Percentiles rank a stretch among this genome's conserved stretches.
phyloP scores from a whole-genome alignment of 257 asterid genomes.

The Catharanthus roseus region DNA sequence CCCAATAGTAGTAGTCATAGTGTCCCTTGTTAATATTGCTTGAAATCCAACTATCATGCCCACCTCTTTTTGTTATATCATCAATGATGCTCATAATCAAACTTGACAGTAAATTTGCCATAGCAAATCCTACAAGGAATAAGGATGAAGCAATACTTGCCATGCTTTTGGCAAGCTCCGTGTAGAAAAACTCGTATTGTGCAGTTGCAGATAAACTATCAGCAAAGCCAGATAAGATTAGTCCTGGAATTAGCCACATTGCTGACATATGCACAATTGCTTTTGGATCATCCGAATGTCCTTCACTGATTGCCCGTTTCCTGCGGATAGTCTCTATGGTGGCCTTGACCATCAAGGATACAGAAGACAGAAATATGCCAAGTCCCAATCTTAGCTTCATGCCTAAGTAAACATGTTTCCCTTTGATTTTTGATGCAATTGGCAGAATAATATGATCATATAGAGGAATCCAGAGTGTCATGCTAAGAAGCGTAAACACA shows the following conservation, averaged over 20 bases:
- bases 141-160: slow-evolving; percentile 58
- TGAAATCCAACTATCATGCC: slow-evolving; percentile 59
- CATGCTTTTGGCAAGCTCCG: slow-evolving; percentile 65
- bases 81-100: slow-evolving; percentile 38
- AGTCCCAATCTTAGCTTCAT: slow-evolving; percentile 60
- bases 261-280: slow-evolving; percentile 41
- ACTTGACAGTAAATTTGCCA: slow-evolving; percentile 53
- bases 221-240: slow-evolving; percentile 50
- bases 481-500: slow-evolving; percentile 34
- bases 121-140: slow-evolving; percentile 29
- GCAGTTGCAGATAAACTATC: slow-evolving; percentile 50
- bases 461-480: slow-evolving; percentile 45
- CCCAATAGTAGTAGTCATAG: too few species aligned
- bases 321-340: slow-evolving; percentile 50
- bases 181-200: slow-evolving; percentile 58
- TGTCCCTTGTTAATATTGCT: slow-evolving; percentile 51
- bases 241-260: slow-evolving; percentile 63
- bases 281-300: slow-evolving; percentile 16
- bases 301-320: slow-evolving; percentile 20
- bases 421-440: slow-evolving; percentile 44
- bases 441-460: slow-evolving; percentile 59
- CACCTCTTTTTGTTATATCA: slow-evolving; percentile 32
- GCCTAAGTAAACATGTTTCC: slow-evolving; percentile 32
- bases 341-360: slow-evolving; percentile 44
- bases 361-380: slow-evolving; percentile 48